phyloP scores from a whole-genome alignment of 495 filamentous ascomycete species.

The Beverwykella pulmonaria region DNA sequence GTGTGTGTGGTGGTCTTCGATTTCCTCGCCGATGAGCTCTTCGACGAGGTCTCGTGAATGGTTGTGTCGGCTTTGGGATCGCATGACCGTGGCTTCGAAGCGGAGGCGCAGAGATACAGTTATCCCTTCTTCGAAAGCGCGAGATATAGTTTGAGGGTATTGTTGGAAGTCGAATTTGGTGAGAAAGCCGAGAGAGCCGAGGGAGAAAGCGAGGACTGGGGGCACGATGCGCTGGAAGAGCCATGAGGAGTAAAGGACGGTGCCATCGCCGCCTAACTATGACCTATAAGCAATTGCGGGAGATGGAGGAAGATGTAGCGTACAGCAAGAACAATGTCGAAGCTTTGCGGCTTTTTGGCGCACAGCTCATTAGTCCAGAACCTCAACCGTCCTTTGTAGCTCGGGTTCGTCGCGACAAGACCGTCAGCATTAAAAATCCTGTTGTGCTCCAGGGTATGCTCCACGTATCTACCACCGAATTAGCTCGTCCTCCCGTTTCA shows the following conservation, averaged over 20 bases:
- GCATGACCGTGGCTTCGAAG: slow-evolving; percentile 95
- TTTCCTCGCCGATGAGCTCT: slow-evolving; percentile 82
- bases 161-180: slow-evolving; percentile 92
- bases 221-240: slow-evolving; percentile 96
- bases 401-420: slow-evolving; percentile 60
- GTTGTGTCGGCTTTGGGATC: slow-evolving; percentile 56
- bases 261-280: slow-evolving; percentile 89
- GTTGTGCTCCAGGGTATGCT: slow-evolving; percentile 70
- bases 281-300: not conserved
- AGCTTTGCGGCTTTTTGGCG: slow-evolving; percentile 73
- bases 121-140: slow-evolving; percentile 79
- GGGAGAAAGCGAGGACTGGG: slow-evolving; percentile 85
- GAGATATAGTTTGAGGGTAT: slow-evolving; percentile 68
- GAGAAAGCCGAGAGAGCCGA: slow-evolving; percentile 91
- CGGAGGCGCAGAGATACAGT: slow-evolving; percentile 83
- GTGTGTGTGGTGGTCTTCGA: slow-evolving; percentile 79
- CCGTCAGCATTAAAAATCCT: slow-evolving; percentile 69
- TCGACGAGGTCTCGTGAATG: slow-evolving; percentile 70
- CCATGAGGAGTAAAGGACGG: slow-evolving; percentile 94
- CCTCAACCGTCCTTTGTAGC: slow-evolving; percentile 62
- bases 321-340: slow-evolving; percentile 86
- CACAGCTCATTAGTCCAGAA: slow-evolving; percentile 87
- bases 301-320: no score
- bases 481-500: not conserved
- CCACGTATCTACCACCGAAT: slow-evolving; percentile 59